A percentile compares a stretch with the other conserved stretches of the same genome.
Conservation (phyloP, 2,329 filamentous ascomycete species). For the Epichloe bromicola region DNA sequence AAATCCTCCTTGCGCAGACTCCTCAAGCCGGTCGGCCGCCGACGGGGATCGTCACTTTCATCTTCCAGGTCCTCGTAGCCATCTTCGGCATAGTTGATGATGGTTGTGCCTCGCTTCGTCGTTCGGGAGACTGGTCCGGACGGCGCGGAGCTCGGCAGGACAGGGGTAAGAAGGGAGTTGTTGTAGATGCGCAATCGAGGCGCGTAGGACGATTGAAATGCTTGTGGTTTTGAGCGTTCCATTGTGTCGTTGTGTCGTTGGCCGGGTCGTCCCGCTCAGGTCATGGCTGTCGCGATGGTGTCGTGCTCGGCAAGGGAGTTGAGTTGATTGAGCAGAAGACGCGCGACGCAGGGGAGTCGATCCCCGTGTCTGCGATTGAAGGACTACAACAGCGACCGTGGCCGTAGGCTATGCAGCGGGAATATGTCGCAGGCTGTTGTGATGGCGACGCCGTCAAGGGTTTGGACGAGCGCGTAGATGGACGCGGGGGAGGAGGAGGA, state of each 20-base stretch:
- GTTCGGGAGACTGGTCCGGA: slow-evolving; percentile 59
- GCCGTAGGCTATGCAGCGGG: not conserved
- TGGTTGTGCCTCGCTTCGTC: slow-evolving; percentile 93
- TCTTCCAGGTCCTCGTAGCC: slow-evolving; percentile 71
- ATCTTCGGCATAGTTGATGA: slow-evolving; percentile 97
- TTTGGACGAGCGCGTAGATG: not conserved
- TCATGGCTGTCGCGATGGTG: slow-evolving; percentile 16
- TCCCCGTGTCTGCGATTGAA: not conserved
- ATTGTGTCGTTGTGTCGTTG: slow-evolving; percentile 21
- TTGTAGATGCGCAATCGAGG: slow-evolving; percentile 80
- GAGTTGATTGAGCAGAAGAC: not conserved
- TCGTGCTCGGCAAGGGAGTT: not conserved
- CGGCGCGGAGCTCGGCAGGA: slow-evolving; percentile 53
- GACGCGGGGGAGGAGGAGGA: not conserved
- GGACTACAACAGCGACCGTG: not conserved
- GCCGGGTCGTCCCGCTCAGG: slow-evolving; percentile 13
- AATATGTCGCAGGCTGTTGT: too few relatives aligned
- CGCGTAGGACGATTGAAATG: slow-evolving; percentile 83
- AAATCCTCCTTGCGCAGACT: slow-evolving; percentile 69
- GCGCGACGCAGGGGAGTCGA: not conserved
- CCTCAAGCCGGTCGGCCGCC: slow-evolving; percentile 71
- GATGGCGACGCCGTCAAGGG: not conserved
- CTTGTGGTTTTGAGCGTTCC: slow-evolving; percentile 54
- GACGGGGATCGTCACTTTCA: slow-evolving; percentile 62
- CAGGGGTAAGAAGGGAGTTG: slow-evolving; percentile 83